Conservation (phyloP, 1,139 yeast genomes). For the Candida anutae region DNA sequence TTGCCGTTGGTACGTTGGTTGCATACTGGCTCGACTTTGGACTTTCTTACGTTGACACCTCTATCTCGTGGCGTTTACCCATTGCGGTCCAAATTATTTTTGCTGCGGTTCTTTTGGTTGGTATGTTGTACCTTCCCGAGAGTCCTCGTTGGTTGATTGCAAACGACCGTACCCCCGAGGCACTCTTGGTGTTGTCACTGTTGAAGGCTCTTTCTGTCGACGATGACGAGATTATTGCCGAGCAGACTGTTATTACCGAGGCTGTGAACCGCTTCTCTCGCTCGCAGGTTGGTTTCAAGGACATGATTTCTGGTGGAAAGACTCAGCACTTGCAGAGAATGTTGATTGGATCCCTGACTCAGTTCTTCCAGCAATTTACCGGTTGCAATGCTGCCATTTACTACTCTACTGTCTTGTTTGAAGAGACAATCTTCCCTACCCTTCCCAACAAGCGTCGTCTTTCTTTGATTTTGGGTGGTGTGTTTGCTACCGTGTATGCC, state of each 20-base stretch:
- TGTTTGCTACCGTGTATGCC: slow-evolving; percentile 55
- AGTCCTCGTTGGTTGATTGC: slow-evolving; percentile 71
- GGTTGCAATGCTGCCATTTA: slow-evolving; percentile 67
- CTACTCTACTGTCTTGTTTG: slow-evolving; percentile 57
- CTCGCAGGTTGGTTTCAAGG: slow-evolving; percentile 35
- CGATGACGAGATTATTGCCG: slow-evolving; percentile 41
- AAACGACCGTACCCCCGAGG: slow-evolving; percentile 44
- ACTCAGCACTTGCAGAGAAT: slow-evolving; percentile 49
- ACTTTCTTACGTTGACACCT: slow-evolving; percentile 43
- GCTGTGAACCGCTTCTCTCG: slow-evolving; percentile 34
- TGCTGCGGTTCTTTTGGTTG: slow-evolving; percentile 27
- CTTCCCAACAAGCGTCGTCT: slow-evolving; percentile 43
- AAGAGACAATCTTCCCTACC: slow-evolving; percentile 33
- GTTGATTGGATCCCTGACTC: slow-evolving; percentile 57
- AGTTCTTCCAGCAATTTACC: slow-evolving; percentile 53
- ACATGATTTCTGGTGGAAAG: slow-evolving; percentile 52
- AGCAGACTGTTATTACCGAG: slow-evolving; percentile 32
- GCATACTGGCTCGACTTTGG: slow-evolving; percentile 81
- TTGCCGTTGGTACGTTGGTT: slow-evolving; percentile 62
- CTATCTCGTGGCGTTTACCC: slow-evolving; percentile 37
- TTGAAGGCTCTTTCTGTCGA: slow-evolving; percentile 28
- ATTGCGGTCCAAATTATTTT: slow-evolving; percentile 34
- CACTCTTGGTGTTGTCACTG: slow-evolving; percentile 33
- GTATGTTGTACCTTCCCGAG: slow-evolving; percentile 46
- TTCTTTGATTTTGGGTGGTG: slow-evolving; percentile 56